Conservation (phyloP, 768 basidiomycete genomes). For the Chalciporus sphaerocephalus region DNA sequence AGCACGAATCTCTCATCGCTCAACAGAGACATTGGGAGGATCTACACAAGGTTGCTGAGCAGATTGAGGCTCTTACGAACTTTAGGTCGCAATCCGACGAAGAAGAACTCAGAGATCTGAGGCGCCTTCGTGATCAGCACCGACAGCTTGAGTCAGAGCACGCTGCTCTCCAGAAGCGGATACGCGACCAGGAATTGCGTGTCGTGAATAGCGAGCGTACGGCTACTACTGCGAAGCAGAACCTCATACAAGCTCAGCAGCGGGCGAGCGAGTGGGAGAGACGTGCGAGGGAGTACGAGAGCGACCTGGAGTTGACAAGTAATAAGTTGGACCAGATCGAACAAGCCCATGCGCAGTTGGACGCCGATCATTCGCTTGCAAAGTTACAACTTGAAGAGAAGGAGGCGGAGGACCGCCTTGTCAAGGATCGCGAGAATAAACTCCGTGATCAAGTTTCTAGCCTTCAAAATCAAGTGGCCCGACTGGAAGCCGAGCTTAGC, state of each 20-base stretch:
- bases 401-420: constrained; percentile 64
- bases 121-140: constrained; percentile 55
- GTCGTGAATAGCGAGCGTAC: constrained; percentile 57
- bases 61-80: constrained; percentile 63
- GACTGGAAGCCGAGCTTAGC: constrained; percentile 56
- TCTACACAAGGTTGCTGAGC: constrained; percentile 62
- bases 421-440: constrained; percentile 67
- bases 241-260: constrained; percentile 67
- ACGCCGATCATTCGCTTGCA: constrained; percentile 62
- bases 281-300: constrained; percentile 66
- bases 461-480: constrained; percentile 56
- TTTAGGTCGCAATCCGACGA: constrained; percentile 61
- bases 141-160: constrained; percentile 65
- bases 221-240: constrained; percentile 54
- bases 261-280: constrained; percentile 80
- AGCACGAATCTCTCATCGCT: constrained; percentile 52
- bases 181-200: constrained; percentile 68
- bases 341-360: constrained; percentile 58
- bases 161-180: constrained; percentile 60
- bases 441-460: constrained; percentile 60
- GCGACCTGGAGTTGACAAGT: constrained; percentile 53
- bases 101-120: constrained; percentile 70
- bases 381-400: constrained; percentile 73
- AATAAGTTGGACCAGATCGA: constrained; percentile 66
- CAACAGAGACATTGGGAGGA: constrained; percentile 82